These are phyloP conservation scores for Didymella pomorum DNA, from an alignment of 2,329 filamentous ascomycete species.

Conservation along the genomic window DNA sequence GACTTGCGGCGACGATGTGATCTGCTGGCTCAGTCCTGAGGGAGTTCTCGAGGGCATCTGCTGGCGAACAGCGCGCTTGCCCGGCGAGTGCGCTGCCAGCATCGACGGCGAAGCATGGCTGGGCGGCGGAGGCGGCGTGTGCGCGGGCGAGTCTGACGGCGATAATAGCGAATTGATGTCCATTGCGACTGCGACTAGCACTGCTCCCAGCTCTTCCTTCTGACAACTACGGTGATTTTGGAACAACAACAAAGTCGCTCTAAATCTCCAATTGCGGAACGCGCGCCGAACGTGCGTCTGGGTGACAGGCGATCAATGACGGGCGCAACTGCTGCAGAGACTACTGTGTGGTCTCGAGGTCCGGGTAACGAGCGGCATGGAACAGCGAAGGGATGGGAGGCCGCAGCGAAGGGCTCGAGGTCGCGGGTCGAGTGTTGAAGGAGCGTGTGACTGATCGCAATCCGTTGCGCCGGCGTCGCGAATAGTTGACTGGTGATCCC, in stretches of 20 bases:
- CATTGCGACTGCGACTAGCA: slow-evolving; percentile 43
- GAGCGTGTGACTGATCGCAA: slow-evolving; percentile 18
- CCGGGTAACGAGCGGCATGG: slow-evolving; percentile 33
- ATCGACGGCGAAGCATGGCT: slow-evolving; percentile 36
- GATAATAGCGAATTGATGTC: slow-evolving; percentile 60
- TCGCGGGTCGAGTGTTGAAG: neutral
- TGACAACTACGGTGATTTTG: neutral
- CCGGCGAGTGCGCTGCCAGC: slow-evolving; percentile 40
- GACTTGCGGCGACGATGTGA: slow-evolving; percentile 46
- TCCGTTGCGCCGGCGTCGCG: slow-evolving; percentile 26
- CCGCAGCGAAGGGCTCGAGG: slow-evolving; percentile 17
- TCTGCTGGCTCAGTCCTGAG: slow-evolving; percentile 56
- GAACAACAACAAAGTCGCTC: neutral
- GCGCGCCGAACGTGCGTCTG: neutral
- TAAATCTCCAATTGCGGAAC: neutral
- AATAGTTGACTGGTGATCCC: slow-evolving; percentile 13
- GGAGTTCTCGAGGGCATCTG: slow-evolving; percentile 51
- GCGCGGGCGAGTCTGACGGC: slow-evolving; percentile 55
- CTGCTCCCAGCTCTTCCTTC: neutral
- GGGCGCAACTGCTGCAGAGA: slow-evolving; percentile 28
- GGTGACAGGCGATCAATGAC: slow-evolving; percentile 9
- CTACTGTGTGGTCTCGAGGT: slow-evolving; percentile 27
- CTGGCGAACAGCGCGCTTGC: slow-evolving; percentile 44
- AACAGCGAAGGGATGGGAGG: slow-evolving; percentile 19
- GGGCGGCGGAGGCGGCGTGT: slow-evolving; percentile 47